Evolutionary conservation across 108 stramenopile genomes (phyloP).

Genomic region (Nitzschia sp.): DNA sequence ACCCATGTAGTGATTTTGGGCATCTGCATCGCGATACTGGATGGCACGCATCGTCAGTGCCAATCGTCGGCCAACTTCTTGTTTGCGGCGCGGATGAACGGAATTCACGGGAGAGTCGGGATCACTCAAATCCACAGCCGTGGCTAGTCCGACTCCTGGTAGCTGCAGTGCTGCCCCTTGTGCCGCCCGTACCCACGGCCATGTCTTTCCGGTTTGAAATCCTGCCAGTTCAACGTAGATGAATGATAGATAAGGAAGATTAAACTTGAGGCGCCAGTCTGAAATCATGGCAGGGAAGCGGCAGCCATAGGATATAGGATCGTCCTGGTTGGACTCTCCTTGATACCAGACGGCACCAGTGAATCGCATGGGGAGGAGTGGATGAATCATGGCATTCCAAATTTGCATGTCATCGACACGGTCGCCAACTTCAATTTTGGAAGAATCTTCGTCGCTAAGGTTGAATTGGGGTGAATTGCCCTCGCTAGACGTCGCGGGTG

Average conservation of each 20-base stretch:
- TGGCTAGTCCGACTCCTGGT: conserved; percentile 19
- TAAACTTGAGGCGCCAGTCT: conserved; percentile 32
- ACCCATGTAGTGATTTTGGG: neutral
- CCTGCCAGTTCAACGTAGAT: conserved; percentile 35
- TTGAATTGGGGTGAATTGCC: neutral
- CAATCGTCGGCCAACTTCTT: conserved; percentile 31
- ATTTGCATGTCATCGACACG: neutral
- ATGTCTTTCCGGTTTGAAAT: neutral
- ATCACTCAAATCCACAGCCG: conserved; percentile 28
- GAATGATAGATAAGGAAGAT: conserved; percentile 17
- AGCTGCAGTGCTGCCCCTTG: conserved; percentile 27
- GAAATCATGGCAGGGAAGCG: conserved; percentile 42
- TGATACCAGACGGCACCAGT: conserved; percentile 34
- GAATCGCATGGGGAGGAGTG: conserved; percentile 23
- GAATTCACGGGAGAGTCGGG: neutral
- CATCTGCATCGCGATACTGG: conserved; percentile 9
- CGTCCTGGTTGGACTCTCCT: conserved; percentile 32
- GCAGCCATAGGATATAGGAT: conserved; percentile 27
- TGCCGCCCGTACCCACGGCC: conserved; percentile 25
- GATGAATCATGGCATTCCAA: conserved; percentile 45
- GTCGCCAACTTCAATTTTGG: neutral
- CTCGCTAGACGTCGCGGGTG: too few species aligned
- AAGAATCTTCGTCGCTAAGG: neutral
- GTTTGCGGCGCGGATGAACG: conserved; percentile 33
- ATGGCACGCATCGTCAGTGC: conserved; percentile 9